Evolutionary conservation across 768 basidiomycete genomes (phyloP), one percentile per base, ranked within the genome.

Genomic region (Termitomyces sp.): DNA sequence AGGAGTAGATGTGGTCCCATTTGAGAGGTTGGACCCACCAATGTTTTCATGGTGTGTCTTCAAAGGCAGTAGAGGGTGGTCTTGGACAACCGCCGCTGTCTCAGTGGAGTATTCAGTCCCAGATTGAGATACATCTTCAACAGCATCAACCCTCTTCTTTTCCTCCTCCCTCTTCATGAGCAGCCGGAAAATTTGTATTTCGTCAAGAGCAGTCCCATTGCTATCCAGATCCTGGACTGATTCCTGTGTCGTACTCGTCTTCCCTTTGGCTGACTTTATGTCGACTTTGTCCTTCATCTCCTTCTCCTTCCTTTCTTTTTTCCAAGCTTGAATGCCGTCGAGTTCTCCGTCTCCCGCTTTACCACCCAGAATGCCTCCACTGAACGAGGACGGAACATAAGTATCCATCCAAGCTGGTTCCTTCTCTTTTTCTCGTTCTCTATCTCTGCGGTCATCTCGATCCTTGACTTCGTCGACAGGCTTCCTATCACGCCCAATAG

Each of bases 331-430:
- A 33, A 94, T 90, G 36, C 88, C 84, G 68, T 93, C 91, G 26
- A 91, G 73, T 65, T 88, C 87, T 20, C 88, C 91, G 49, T 82
- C 79, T 28, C 72, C 69, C 33, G 73, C 74, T 59, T 81, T 80
- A 8, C 82, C 82, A 18, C 88, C 87, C 54, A 90, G 75, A 54
- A 90, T 84, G 14, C 86, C 88, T 48, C 76, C 73, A 33, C 72
- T 74, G 18, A 82, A 68, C 24, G 78, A 78, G 52, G 73, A 78
- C 13, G 90, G 90, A 59, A 92, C 79, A 67, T 91, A 92, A 20
- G 88, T 85, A 62, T 92, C 92, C 91, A 94, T 94, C 91, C 91
- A 94, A 18, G 91, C 91, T 24, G 91, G 92, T 67, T 93, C 92
- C 65, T 88, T 91, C 74, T 94, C 92, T 63, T 82, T 84, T 62